Percentiles rank a stretch among this genome's conserved stretches.
phyloP scores from a whole-genome alignment of 495 filamentous ascomycete species.

The Chaetomidium leptoderma region DNA sequence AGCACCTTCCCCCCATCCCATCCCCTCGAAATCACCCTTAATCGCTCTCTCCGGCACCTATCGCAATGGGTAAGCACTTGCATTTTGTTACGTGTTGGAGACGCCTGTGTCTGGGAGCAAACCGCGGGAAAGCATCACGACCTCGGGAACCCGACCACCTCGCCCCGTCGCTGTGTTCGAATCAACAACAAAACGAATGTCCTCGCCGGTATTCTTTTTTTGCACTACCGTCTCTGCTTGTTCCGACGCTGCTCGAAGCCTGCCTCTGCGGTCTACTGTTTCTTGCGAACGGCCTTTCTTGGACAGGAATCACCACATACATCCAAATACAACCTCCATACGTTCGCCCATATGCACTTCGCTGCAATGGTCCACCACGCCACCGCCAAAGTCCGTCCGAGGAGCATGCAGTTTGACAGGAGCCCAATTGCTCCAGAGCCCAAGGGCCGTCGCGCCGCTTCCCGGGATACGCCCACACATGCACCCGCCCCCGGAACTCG shows the following conservation, averaged over 20 bases:
- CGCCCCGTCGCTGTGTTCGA: constrained; percentile 20
- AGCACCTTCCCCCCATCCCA: constrained; percentile 28
- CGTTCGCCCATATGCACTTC: constrained; percentile 37
- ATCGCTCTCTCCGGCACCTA: constrained; percentile 15
- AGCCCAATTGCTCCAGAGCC: constrained; percentile 27
- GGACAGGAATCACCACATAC: constrained; percentile 29
- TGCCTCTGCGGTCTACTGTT: constrained; percentile 32
- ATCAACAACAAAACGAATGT: constrained; percentile 17
- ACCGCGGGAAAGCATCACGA: constrained; percentile 29
- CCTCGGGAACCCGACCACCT: constrained; percentile 19
- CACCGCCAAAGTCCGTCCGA: constrained; percentile 36
- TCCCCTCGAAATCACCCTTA: constrained; percentile 11
- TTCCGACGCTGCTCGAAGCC: constrained; percentile 19
- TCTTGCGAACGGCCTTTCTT: constrained; percentile 36
- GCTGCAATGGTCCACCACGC: constrained; percentile 42
- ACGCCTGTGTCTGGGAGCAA: constrained; percentile 28
- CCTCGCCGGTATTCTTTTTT: constrained; percentile 11
- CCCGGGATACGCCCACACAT: constrained; percentile 24
- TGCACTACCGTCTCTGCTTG: constrained; percentile 15
- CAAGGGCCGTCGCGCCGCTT: constrained; percentile 14
- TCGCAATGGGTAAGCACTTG: constrained; percentile 50
- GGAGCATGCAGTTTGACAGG: constrained; percentile 47
- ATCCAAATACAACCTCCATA: constrained; percentile 37
- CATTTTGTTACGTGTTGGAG: constrained; percentile 30
- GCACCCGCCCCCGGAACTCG: constrained; percentile 26